Evolutionary conservation across 176 grass and related monocot genomes (phyloP).

Genomic region (Carex cristatella): DNA sequence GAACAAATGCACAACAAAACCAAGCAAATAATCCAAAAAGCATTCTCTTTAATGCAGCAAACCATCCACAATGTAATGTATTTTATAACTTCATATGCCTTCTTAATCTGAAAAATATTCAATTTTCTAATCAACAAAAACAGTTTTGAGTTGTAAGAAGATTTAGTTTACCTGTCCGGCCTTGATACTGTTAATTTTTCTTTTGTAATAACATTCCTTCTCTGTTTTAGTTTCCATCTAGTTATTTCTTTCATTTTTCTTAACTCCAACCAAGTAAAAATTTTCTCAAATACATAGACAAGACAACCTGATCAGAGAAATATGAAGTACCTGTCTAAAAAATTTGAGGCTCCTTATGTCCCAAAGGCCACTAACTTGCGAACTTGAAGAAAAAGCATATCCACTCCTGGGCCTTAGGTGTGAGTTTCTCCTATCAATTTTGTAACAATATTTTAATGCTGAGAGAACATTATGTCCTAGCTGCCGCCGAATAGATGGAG

Average conservation of each 20-base stretch:
- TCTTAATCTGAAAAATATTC: background rate
- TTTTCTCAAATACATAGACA: background rate
- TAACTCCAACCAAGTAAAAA: background rate
- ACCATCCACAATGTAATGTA: background rate
- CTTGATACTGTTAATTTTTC: background rate
- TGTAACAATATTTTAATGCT: constrained; percentile 74
- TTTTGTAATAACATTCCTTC: background rate
- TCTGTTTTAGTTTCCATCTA: background rate
- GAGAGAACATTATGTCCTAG: constrained; percentile 76
- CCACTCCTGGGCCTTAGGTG: constrained; percentile 56
- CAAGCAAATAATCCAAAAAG: background rate
- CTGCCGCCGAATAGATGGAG: constrained; percentile 51
- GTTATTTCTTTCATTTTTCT: background rate
- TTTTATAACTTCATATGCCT: background rate
- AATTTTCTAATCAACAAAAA: background rate
- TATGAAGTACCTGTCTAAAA: constrained; percentile 64
- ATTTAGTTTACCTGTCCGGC: background rate
- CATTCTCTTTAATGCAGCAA: background rate
- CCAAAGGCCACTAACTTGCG: constrained; percentile 71
- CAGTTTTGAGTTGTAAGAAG: background rate
- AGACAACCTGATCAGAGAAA: background rate
- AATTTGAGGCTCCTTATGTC: constrained; percentile 41
- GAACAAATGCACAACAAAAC: background rate
- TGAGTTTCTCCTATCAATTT: constrained; percentile 75
- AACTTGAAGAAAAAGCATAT: constrained; percentile 63